phyloP scores from a whole-genome alignment of 2,329 filamentous ascomycete genomes.

The Aspergillus sergii region DNA sequence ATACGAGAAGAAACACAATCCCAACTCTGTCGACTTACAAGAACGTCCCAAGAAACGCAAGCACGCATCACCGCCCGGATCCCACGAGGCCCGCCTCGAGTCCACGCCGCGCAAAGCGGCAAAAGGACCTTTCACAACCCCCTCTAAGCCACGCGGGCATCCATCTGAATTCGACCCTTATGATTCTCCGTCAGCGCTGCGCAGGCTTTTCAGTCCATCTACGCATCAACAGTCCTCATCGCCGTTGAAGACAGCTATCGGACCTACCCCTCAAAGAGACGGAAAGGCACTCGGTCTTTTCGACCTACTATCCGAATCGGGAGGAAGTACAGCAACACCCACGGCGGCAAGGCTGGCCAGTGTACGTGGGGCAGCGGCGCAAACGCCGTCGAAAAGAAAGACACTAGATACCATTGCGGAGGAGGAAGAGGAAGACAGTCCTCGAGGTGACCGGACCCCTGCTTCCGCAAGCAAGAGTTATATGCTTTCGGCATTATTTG shows the following conservation, averaged over 20 bases:
- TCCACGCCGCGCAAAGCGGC: constrained; percentile 41
- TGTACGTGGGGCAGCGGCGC: constrained; percentile 30
- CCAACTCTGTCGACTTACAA: constrained; percentile 19
- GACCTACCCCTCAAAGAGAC: constrained; percentile 53
- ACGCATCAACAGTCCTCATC: constrained; percentile 32
- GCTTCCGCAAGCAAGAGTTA: constrained; percentile 48
- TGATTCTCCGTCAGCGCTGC: constrained; percentile 45
- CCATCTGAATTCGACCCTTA: constrained; percentile 48
- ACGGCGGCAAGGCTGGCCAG: constrained; percentile 31
- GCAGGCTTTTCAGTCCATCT: constrained; percentile 40
- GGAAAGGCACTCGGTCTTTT: constrained; percentile 52
- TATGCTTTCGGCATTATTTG: constrained; percentile 49
- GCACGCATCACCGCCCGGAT: constrained; percentile 31
- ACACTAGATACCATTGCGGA: constrained; percentile 32
- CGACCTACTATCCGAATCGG: constrained; percentile 48
- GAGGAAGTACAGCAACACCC: constrained; percentile 38
- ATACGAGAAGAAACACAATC: constrained; percentile 18
- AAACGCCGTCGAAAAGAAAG: constrained; percentile 41
- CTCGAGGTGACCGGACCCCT: constrained; percentile 39
- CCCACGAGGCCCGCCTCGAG: constrained; percentile 16
- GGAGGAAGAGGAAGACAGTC: constrained; percentile 25
- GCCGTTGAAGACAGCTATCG: constrained; percentile 45
- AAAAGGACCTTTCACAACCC: constrained; percentile 35
- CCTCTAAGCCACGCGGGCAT: constrained; percentile 35
- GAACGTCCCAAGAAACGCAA: constrained; percentile 36